phyloP scores from a whole-genome alignment of 805 yeast genomes.

The Saturnispora hagleri region DNA sequence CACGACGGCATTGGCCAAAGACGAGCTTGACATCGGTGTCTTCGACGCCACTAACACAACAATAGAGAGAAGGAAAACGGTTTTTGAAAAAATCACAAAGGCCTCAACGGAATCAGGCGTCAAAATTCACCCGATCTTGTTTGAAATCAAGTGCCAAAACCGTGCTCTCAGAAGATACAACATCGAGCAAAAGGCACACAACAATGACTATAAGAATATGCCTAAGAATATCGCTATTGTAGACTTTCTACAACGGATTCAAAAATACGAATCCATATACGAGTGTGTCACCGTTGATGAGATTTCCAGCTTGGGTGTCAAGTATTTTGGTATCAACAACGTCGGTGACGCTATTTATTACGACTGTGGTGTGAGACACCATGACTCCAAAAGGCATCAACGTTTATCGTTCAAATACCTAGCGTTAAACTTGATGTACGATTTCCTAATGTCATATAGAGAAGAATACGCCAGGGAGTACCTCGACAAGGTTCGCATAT shows the following conservation, averaged over 20 bases:
- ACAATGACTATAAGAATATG: conserved; percentile 48
- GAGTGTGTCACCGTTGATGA: conserved; percentile 31
- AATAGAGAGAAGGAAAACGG: conserved; percentile 44
- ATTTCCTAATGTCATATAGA: conserved; percentile 29
- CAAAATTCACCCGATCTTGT: conserved; percentile 39
- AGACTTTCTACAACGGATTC: conserved; percentile 52
- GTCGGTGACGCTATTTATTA: conserved; percentile 29
- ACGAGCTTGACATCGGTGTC: conserved; percentile 84
- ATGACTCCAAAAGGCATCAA: conserved; percentile 25
- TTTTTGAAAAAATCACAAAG: conserved; percentile 43
- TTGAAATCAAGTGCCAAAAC: conserved; percentile 55
- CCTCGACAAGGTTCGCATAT: conserved; percentile 23
- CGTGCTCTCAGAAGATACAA: conserved; percentile 44
- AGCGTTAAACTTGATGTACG: conserved; percentile 22
- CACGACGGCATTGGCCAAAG: conserved; percentile 60
- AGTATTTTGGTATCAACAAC: conserved; percentile 26
- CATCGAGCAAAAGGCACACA: conserved; percentile 54
- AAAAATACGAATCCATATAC: conserved; percentile 38
- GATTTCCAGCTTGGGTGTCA: conserved; percentile 19
- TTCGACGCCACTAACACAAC: conserved; percentile 69
- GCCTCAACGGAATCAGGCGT: conserved; percentile 38
- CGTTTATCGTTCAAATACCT: conserved; percentile 15
- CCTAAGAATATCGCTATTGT: conserved; percentile 43
- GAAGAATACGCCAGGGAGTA: conserved; percentile 25
- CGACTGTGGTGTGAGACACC: conserved; percentile 25